A percentile compares a stretch with the other conserved stretches of the same genome.
These are phyloP conservation scores for Serendipita indica DNA, from an alignment of 768 basidiomycete species.

Conservation along the genomic window DNA sequence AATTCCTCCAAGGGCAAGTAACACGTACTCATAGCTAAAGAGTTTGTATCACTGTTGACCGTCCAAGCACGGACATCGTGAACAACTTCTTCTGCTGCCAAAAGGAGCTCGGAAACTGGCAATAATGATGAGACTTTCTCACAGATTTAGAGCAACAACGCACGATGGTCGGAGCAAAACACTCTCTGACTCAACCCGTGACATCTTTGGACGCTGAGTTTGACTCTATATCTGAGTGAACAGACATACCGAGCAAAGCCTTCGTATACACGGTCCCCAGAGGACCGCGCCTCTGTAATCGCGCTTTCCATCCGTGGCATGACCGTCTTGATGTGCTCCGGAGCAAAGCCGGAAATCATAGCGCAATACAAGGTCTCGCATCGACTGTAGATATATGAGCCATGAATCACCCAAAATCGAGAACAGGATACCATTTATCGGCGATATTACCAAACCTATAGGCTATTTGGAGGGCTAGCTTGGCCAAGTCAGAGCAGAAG, in stretches of 20 bases:
- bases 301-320: not conserved
- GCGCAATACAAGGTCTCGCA: slow-evolving; percentile 35
- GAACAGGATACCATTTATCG: slow-evolving; percentile 40
- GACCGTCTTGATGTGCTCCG: slow-evolving; percentile 2
- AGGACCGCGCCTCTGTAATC: not conserved
- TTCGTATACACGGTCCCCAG: slow-evolving; percentile 5
- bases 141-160: not conserved
- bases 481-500: slow-evolving; percentile 53
- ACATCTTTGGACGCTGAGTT: too few relatives aligned
- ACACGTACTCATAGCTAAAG: slow-evolving; percentile 37
- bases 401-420: not conserved
- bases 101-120: slow-evolving; percentile 6
- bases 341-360: not conserved
- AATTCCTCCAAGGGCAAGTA: not conserved
- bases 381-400: slow-evolving; percentile 27
- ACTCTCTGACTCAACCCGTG: not conserved
- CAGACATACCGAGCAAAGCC: too few relatives aligned
- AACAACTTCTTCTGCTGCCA: slow-evolving; percentile 11
- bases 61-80: slow-evolving; percentile 25
- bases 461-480: slow-evolving; percentile 51
- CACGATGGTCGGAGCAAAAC: slow-evolving; percentile 7
- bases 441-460: slow-evolving; percentile 42
- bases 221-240: too few relatives aligned
- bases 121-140: not conserved
- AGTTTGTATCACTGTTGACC: slow-evolving; percentile 37